These are phyloP conservation scores for Prunus kanzakura DNA, from an alignment of 306 rosid genomes.

Conservation along the genomic window DNA sequence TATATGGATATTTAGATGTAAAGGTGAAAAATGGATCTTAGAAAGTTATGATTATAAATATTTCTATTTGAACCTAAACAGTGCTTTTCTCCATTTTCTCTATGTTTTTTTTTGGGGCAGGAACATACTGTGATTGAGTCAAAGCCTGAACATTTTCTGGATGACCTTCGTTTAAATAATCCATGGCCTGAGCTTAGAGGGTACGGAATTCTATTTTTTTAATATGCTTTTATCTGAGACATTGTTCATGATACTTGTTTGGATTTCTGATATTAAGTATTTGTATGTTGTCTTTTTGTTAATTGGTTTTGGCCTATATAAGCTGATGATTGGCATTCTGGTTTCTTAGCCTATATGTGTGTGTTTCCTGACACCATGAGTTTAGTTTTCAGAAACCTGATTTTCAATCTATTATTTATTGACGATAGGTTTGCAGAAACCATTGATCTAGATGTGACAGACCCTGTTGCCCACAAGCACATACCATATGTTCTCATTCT, in stretches of 20 bases:
- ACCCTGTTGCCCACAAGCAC: constrained; percentile 81
- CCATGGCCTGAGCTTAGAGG: constrained; percentile 96
- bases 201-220: constrained; percentile 32
- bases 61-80: constrained; percentile 21
- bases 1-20: not conserved
- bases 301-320: constrained; percentile 4
- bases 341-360: constrained; percentile 4
- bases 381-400: constrained; percentile 29
- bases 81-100: constrained; percentile 17
- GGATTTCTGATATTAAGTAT: constrained; percentile 9
- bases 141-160: constrained; percentile 96
- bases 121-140: constrained; percentile 95
- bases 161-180: constrained; percentile 93
- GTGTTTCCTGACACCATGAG: constrained; percentile 8
- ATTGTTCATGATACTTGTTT: not conserved
- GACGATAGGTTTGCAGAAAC: constrained; percentile 63
- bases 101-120: constrained; percentile 38
- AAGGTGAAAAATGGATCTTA: constrained; percentile 13
- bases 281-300: not conserved
- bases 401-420: constrained; percentile 15
- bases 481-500: constrained; percentile 86
- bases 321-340: not conserved
- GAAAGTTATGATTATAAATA: constrained; percentile 2
- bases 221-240: constrained; percentile 1
- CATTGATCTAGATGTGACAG: constrained; percentile 69